These are phyloP conservation scores for Curvularia sp. DNA, from an alignment of 2,329 filamentous ascomycete species.

Conservation along the genomic window DNA sequence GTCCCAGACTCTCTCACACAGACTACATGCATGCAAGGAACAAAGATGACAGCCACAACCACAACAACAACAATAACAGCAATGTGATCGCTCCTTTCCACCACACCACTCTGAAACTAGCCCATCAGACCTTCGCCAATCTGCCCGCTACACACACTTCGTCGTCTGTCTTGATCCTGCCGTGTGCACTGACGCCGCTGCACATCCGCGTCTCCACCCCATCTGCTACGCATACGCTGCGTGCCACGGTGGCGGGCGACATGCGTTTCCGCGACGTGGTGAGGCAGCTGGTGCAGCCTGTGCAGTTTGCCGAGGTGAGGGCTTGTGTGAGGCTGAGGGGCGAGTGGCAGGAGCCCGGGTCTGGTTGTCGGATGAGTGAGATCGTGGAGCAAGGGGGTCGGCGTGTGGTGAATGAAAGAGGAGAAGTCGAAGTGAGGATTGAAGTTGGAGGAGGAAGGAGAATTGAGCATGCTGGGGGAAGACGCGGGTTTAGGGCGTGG, in stretches of 20 bases:
- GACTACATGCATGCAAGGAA: neutral
- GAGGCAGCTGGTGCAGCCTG: slow-evolving; percentile 13
- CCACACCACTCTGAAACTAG: neutral
- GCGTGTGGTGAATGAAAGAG: slow-evolving; percentile 5
- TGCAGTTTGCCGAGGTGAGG: neutral
- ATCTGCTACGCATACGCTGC: slow-evolving; percentile 3
- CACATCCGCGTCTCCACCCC: neutral
- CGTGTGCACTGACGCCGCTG: slow-evolving; percentile 11
- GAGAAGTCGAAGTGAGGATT: slow-evolving; percentile 19
- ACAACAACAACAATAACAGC: neutral
- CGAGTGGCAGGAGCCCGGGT: slow-evolving; percentile 19
- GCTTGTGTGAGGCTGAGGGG: slow-evolving; percentile 19
- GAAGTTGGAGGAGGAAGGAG: neutral
- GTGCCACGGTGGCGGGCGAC: slow-evolving; percentile 16
- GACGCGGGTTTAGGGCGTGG: slow-evolving; percentile 12
- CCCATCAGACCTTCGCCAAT: neutral
- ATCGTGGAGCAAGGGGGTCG: slow-evolving; percentile 11
- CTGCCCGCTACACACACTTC: neutral
- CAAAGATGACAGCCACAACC: neutral
- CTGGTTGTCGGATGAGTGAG: slow-evolving; percentile 9
- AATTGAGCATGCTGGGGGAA: neutral
- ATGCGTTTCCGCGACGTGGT: slow-evolving; percentile 25
- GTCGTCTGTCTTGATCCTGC: slow-evolving; percentile 18
- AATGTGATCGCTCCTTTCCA: neutral
- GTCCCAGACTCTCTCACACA: neutral